Evolutionary conservation across 1,284 basidiomycete species (phyloP), one percentile per base, ranked within the genome.

Genomic region (Irpex lacteus): DNA sequence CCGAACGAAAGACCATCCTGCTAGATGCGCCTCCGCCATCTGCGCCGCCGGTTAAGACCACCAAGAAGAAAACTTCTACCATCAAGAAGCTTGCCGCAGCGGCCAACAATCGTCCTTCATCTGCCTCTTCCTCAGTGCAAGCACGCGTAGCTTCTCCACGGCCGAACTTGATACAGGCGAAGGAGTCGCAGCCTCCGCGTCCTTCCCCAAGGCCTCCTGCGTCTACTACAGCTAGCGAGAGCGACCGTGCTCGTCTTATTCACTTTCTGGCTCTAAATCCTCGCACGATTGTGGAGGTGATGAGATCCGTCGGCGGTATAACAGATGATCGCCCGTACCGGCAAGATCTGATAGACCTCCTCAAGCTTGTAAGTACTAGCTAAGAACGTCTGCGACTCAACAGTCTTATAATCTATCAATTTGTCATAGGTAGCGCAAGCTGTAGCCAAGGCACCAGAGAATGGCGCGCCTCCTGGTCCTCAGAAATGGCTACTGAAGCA

Each of bases 401-500:
- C 26, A 26, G 26, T 26, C 26, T 26, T 26, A 26, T 26, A 26
- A 26, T 26, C 26, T 26, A 26, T 26, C 26, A 26, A n/a, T 55
- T 37, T 38, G 18, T 40, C 19, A 26, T 56, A 56, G 54, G 54
- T 56, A 11, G 54, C 54, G 13, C 18, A 26, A 18, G 21, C 32
- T 7, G 54, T 7, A 2, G 34, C n/a, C 9, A 56, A 56, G 34
- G 21, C 13, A 56, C 11, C n/a, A 15, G 50, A 9, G 21, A 77
- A 73, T 47, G 76, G 76, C 1, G 70, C 26, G 26, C 26, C 26
- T 26, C 26, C 70, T 40, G 70, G 79, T 0, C 73, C 76, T 2
- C 77, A 77, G 61, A 68, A 70, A 0, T 91, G 87, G 81, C 69
- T 74, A 32, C 82, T 91, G 64, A 87, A 85, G 65, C 75, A 79